Evolutionary conservation across 805 yeast species (phyloP), one percentile per base, ranked within the genome.

Genomic region (Candida khao-thaluensis): DNA sequence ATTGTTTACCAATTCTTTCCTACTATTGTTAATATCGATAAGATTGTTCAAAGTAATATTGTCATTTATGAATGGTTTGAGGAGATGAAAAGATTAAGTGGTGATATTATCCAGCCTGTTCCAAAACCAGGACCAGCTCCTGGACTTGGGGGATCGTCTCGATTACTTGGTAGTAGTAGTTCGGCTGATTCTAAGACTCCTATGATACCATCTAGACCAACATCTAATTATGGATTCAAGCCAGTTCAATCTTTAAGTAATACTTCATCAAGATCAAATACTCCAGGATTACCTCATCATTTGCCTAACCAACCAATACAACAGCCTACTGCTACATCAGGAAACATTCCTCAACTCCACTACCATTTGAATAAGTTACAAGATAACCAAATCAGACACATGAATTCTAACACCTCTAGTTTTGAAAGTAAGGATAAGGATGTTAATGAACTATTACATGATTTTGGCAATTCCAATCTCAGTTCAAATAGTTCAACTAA

Each of bases 1-100:
- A 70, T 77, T 37, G 59, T 89, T 17, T 72, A 78, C 9, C 72
- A 69, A 35, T 64, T 73, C 32, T 44, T 47, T 34, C 35, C 28
- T 11, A 35, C 48, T 3, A 32, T 30, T 8, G 12, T 35, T 7
- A 51, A 48, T 32, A 30, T 39, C 15, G 37, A 38, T 17, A 28
- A 32, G 25, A 30, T 41, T n/a, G 28, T 47, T 10, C 35, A 35
- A 8, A 37, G 42, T 6, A 47, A 47, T 27, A 43, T 41, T 17
- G 41, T 43, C 6, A 22, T 47, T 11, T 43, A 36, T 25, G 48
- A 47, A 20, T 47, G 50, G 50, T 47, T 47, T 37, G 46, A 43
- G 17, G 46, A 43, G 20, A 42, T 43, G 40, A 38, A 37, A 11
- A 38, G 36, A 31, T 22, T 41, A 10, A 16, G 26, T 14, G 16